Evolutionary conservation across 192 early-diverging fungal species (phyloP), one percentile per base, ranked within the genome.

Genomic region (Thamnidium elegans): DNA sequence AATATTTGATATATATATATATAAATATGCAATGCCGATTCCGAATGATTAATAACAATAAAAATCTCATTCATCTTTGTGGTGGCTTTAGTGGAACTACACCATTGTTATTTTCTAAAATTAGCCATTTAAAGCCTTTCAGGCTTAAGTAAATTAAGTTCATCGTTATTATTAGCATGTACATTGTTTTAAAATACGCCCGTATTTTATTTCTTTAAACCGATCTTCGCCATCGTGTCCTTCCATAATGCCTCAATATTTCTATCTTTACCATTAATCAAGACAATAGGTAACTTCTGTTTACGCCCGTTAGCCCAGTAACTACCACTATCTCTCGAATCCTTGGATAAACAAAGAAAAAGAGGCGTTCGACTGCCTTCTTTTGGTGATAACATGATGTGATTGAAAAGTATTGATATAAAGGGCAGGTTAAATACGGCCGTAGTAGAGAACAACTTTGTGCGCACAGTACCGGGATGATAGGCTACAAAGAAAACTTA

Each of bases 331-430:
- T 34, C 55, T 39, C 9, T 39, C 36, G 14, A 19, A 5, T 48
- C 46, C 3, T 48, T 19, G 17, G 46, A 9, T 13, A 48, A 13
- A 13, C 46, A 48, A 4, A 64, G 39, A 42, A 30, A 64, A 31
- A 64, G 63, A 30, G 63, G 63, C 8, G 63, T 64, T 10, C 39
- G 21, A 26, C 63, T 54, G 0, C 63, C 63, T 31, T 64, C 63
- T 31, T 64, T 64, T 23, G 50, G 50, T 21, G 63, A 45, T 20
- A 64, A 13, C 63, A 64, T 64, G 15, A 64, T 52, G 23, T 43
- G 52, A 30, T 64, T 50, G 21, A 54, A 64, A 0, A 54, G 15
- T 5, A 15, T 3, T 9, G 39, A 26, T 1, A 64, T 20, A 20
- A 54, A 7, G 8, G 36, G 32, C 0, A 64, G n/a, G 10, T 23